A percentile compares a stretch with the other conserved stretches of the same genome.
These are phyloP conservation scores for Sporopachydermia lactativora DNA, from an alignment of 805 yeast species.

Conservation along the genomic window DNA sequence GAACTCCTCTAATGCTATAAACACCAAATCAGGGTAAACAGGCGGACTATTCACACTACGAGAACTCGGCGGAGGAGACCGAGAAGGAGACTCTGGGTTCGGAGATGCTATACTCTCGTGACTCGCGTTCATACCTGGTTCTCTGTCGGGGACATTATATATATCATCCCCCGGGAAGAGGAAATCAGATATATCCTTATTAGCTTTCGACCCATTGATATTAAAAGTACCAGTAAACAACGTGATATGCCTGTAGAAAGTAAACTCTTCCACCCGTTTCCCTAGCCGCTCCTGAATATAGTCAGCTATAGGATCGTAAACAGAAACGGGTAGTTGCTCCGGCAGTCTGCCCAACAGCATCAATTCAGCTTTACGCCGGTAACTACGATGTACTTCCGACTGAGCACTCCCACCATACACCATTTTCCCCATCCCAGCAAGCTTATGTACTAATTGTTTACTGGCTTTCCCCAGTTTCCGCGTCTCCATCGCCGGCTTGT, in stretches of 20 bases:
- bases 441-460: neutral
- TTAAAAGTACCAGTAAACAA: conserved; percentile 80
- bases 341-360: conserved; percentile 70
- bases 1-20: conserved; percentile 62
- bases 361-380: conserved; percentile 80
- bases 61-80: no score
- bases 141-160: no score
- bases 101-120: neutral
- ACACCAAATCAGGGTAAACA: conserved; percentile 46
- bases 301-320: conserved; percentile 83
- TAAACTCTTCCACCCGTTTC: conserved; percentile 36
- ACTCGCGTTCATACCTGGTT: no score
- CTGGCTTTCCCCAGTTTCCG: neutral
- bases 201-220: conserved; percentile 55
- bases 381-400: conserved; percentile 13
- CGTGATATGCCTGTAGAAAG: conserved; percentile 43
- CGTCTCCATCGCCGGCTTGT: neutral
- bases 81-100: conserved; percentile 26
- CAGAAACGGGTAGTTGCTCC: conserved; percentile 50
- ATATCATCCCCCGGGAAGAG: conserved; percentile 67
- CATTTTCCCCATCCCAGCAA: neutral
- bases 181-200: conserved; percentile 60
- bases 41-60: no score
- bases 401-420: neutral
- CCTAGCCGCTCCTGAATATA: conserved; percentile 55